Percentiles rank a stretch among this genome's conserved stretches.
phyloP scores from a whole-genome alignment of 805 yeast species.

The Priceomyces haplophilus region DNA sequence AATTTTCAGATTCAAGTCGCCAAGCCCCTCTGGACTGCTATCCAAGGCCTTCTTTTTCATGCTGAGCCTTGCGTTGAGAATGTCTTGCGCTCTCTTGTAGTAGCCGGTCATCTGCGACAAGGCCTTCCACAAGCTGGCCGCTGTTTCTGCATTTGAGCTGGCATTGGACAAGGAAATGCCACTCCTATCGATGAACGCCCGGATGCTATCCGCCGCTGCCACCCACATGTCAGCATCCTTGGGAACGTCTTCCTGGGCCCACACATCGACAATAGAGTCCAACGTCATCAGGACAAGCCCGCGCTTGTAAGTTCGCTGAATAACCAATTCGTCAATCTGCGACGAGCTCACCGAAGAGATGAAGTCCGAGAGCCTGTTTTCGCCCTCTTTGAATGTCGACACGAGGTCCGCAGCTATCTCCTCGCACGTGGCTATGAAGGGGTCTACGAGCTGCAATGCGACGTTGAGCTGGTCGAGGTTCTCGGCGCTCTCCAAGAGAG shows the following conservation, averaged over 20 bases:
- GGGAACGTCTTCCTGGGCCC: slow-evolving; percentile 31
- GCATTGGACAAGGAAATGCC: slow-evolving; percentile 15
- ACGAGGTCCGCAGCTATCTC: slow-evolving; percentile 18
- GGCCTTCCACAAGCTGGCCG: slow-evolving; percentile 35
- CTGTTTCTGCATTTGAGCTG: slow-evolving; percentile 9
- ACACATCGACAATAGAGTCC: slow-evolving; percentile 24
- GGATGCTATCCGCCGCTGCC: slow-evolving; percentile 43
- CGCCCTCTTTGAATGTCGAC: slow-evolving; percentile 14
- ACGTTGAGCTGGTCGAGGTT: slow-evolving; percentile 6
- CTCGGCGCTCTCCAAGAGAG: slow-evolving; percentile 27
- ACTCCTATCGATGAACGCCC: slow-evolving; percentile 40
- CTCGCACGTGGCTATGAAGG: slow-evolving; percentile 20
- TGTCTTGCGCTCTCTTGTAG: slow-evolving; percentile 39
- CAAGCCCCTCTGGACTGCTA: slow-evolving; percentile 23
- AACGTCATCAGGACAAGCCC: slow-evolving; percentile 27
- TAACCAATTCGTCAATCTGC: slow-evolving; percentile 29
- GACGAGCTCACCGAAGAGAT: slow-evolving; percentile 25
- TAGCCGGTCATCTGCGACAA: slow-evolving; percentile 35
- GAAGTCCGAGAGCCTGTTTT: slow-evolving; percentile 16
- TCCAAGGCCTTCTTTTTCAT: slow-evolving; percentile 13
- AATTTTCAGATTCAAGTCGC: slow-evolving; percentile 33
- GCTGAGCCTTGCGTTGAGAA: slow-evolving; percentile 20
- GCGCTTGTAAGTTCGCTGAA: slow-evolving; percentile 25
- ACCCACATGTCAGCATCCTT: slow-evolving; percentile 35
- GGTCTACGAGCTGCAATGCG: slow-evolving; percentile 13